These are phyloP conservation scores for Chalaropsis thielavioides DNA, from an alignment of 2,329 filamentous ascomycete genomes.

Conservation along the genomic window DNA sequence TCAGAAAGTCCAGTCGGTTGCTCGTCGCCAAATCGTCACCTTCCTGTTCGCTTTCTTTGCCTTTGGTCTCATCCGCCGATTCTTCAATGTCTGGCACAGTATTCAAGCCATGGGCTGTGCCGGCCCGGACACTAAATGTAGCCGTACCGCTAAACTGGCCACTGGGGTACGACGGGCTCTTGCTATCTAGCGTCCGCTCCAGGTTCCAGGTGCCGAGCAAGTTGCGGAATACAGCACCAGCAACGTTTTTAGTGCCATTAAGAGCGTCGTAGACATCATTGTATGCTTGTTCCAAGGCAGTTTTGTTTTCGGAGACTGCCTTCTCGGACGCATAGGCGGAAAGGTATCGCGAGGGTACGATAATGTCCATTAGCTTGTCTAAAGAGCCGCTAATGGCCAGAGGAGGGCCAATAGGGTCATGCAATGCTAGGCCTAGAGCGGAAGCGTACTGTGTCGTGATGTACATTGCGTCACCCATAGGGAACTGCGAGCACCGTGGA, in stretches of 20 bases:
- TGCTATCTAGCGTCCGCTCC: slow-evolving; percentile 40
- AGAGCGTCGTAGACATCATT: slow-evolving; percentile 30
- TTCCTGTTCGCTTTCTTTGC: slow-evolving; percentile 17
- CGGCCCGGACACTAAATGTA: slow-evolving; percentile 39
- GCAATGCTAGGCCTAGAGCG: slow-evolving; percentile 39
- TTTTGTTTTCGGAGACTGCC: slow-evolving; percentile 27
- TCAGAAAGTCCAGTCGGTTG: slow-evolving; percentile 23
- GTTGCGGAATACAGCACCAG: slow-evolving; percentile 53
- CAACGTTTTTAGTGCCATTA: slow-evolving; percentile 37
- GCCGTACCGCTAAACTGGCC: slow-evolving; percentile 52
- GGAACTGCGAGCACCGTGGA: slow-evolving; percentile 51
- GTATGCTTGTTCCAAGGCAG: slow-evolving; percentile 34
- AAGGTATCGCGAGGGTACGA: slow-evolving; percentile 43
- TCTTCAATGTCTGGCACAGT: not conserved
- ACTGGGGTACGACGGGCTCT: slow-evolving; percentile 43
- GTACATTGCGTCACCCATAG: slow-evolving; percentile 69
- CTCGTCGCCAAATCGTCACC: slow-evolving; percentile 21
- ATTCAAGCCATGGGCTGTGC: slow-evolving; percentile 10
- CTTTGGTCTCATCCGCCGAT: not conserved
- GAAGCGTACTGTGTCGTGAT: slow-evolving; percentile 56
- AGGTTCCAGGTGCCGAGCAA: slow-evolving; percentile 57
- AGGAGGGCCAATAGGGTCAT: slow-evolving; percentile 19
- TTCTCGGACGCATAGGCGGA: slow-evolving; percentile 26
- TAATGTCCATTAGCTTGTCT: slow-evolving; percentile 34
- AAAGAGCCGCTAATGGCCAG: slow-evolving; percentile 30